Percentiles rank a stretch among this genome's conserved stretches.
phyloP scores from a whole-genome alignment of 441 rosid genomes.

The Iberis amara region DNA sequence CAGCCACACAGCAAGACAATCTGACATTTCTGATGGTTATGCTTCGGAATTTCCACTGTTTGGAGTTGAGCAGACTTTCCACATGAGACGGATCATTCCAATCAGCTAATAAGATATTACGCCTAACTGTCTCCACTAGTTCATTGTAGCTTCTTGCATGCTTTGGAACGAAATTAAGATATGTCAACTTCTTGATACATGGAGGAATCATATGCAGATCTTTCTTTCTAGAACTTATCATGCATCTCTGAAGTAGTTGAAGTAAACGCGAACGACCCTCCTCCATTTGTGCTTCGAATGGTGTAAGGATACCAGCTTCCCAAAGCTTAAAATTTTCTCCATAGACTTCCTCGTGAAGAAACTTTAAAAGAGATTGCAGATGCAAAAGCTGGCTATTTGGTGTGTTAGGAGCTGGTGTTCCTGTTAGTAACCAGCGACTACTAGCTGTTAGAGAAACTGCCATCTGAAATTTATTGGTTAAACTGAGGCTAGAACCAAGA shows the following conservation, averaged over 20 bases:
- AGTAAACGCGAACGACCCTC: constrained; percentile 73
- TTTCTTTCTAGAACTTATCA: constrained; percentile 90
- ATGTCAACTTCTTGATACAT: constrained; percentile 73
- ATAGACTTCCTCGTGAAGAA: constrained; percentile 88
- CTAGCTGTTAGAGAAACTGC: constrained; percentile 77
- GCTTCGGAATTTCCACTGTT: constrained; percentile 87
- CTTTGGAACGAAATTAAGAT: constrained; percentile 61
- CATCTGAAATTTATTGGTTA: constrained; percentile 95
- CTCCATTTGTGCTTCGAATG: constrained; percentile 87
- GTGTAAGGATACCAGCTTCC: constrained; percentile 88
- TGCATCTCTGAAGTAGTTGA: constrained; percentile 74
- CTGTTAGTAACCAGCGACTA: constrained; percentile 88
- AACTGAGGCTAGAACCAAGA: constrained; percentile 83
- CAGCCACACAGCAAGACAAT: constrained; percentile 93
- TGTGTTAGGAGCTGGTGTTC: constrained; percentile 93
- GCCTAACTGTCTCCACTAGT: constrained; percentile 80
- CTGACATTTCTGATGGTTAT: constrained; percentile 71
- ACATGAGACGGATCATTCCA: constrained; percentile 99
- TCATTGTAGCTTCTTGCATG: constrained; percentile 95
- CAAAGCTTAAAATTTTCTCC: constrained; percentile 76
- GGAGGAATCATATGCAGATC: constrained; percentile 89
- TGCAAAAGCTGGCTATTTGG: constrained; percentile 81
- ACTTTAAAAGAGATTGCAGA: constrained; percentile 85
- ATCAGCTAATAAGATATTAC: constrained; percentile 89
- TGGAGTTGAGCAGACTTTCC: constrained; percentile 89